phyloP scores from a whole-genome alignment of 805 yeast genomes.

The Metschnikowia hibisci region DNA sequence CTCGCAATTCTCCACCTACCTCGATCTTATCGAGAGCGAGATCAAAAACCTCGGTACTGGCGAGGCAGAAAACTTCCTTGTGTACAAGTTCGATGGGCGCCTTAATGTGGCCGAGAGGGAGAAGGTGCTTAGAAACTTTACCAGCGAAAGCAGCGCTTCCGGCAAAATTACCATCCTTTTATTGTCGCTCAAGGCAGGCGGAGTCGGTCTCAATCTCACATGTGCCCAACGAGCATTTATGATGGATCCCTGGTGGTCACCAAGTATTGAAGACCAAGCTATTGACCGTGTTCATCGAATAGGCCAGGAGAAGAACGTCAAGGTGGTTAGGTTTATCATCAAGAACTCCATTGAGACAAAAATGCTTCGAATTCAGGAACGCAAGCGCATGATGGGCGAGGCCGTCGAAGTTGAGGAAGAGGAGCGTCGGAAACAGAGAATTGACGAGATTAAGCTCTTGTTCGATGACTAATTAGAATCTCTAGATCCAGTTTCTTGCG shows the following conservation, averaged over 20 bases:
- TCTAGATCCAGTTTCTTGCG: too few relatives aligned
- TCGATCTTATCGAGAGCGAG: constrained; percentile 70
- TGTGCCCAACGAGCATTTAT: constrained; percentile 79
- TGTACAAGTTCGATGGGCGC: constrained; percentile 81
- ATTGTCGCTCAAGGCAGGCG: constrained; percentile 85
- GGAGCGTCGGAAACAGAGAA: constrained; percentile 62
- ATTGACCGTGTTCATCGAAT: constrained; percentile 88
- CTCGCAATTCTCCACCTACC: constrained; percentile 81
- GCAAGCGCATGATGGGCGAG: constrained; percentile 78
- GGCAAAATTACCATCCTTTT: constrained; percentile 48
- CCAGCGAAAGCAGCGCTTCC: constrained; percentile 27
- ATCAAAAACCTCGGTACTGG: constrained; percentile 34
- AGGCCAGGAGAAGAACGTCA: constrained; percentile 74
- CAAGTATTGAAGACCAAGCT: constrained; percentile 86
- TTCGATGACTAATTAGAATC: constrained; percentile 43
- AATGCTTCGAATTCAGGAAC: constrained; percentile 82
- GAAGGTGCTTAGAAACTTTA: constrained; percentile 55
- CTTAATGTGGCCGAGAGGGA: constrained; percentile 63
- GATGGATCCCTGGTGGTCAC: constrained; percentile 99
- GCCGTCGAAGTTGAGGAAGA: constrained; percentile 74
- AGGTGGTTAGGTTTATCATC: constrained; percentile 75
- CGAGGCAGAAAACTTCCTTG: constrained; percentile 41
- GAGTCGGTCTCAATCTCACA: constrained; percentile 86
- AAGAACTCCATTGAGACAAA: constrained; percentile 81
- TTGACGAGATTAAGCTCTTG: constrained; percentile 67